Evolutionary conservation across 176 grass and related monocot genomes (phyloP).

Genomic region (Areca catechu): DNA sequence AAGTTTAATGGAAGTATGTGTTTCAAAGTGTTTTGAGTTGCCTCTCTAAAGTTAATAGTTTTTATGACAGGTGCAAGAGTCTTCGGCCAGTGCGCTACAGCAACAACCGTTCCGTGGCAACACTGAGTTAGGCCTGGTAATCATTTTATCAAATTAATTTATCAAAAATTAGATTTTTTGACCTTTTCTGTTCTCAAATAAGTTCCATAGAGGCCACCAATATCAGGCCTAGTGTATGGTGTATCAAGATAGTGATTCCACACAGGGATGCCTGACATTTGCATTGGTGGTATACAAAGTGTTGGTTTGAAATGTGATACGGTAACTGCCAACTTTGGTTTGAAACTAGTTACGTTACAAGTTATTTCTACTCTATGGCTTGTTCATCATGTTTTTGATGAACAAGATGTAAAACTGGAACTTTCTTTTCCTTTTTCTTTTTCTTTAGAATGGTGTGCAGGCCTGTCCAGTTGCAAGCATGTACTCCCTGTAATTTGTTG

Average conservation of each 20-base stretch:
- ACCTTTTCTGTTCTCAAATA: too few relatives aligned
- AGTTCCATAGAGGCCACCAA: too few relatives aligned
- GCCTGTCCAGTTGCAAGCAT: constrained; percentile 46
- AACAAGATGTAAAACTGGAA: neutral
- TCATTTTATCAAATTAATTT: neutral
- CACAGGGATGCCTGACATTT: too few relatives aligned
- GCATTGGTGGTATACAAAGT: too few relatives aligned
- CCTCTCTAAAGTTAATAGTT: neutral
- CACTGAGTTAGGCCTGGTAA: constrained; percentile 59
- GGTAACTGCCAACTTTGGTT: too few relatives aligned
- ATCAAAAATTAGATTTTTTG: neutral
- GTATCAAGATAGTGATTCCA: too few relatives aligned
- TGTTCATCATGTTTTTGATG: constrained; percentile 2
- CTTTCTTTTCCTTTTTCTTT: neutral
- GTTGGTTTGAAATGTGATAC: too few relatives aligned
- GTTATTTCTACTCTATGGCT: neutral
- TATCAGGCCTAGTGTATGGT: too few relatives aligned
- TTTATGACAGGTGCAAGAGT: constrained; percentile 57
- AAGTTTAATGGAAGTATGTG: constrained; percentile 11
- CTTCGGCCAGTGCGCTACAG: constrained; percentile 37
- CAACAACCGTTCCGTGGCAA: constrained; percentile 54
- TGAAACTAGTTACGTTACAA: too few relatives aligned
- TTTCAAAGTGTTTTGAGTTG: constrained; percentile 3
- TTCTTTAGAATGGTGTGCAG: constrained; percentile 13
- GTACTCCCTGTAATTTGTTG: constrained; percentile 66